phyloP scores from a whole-genome alignment of 179 eudicot genomes.

The Actinidia polygama region DNA sequence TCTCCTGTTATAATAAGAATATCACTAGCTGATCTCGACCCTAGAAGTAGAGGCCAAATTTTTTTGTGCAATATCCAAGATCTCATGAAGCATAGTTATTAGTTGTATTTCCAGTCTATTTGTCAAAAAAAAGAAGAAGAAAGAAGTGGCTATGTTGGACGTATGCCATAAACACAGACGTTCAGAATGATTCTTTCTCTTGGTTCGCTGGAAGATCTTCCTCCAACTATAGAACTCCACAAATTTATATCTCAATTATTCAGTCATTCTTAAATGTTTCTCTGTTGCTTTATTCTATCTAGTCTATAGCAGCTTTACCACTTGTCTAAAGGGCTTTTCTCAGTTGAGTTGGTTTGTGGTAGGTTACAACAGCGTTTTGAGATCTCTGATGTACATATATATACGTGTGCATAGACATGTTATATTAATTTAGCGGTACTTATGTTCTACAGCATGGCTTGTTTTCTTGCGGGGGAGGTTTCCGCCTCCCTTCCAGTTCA shows the following conservation, averaged over 20 bases:
- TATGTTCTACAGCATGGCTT: no score
- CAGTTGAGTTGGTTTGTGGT: constrained; percentile 6
- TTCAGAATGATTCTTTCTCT: background rate
- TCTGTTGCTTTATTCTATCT: background rate
- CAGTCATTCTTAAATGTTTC: background rate
- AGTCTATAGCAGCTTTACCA: background rate
- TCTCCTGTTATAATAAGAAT: background rate
- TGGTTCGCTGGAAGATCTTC: background rate
- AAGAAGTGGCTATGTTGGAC: background rate
- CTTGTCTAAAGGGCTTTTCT: constrained; percentile 7
- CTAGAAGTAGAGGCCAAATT: constrained; percentile 1
- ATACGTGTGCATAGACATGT: background rate
- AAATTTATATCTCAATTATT: background rate
- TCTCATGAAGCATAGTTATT: constrained; percentile 4
- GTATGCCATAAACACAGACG: background rate
- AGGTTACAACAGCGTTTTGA: background rate
- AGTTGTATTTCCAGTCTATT: background rate
- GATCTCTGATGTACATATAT: no score
- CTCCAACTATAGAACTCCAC: background rate
- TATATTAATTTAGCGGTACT: no score
- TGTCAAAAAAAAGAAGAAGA: background rate
- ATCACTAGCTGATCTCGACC: background rate
- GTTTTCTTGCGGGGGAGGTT: no score
- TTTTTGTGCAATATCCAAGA: background rate
- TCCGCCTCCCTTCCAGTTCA: no score